Percentiles rank a stretch among this genome's conserved stretches.
Conservation (phyloP, 768 basidiomycete genomes). For the Auriscalpium orientale region DNA sequence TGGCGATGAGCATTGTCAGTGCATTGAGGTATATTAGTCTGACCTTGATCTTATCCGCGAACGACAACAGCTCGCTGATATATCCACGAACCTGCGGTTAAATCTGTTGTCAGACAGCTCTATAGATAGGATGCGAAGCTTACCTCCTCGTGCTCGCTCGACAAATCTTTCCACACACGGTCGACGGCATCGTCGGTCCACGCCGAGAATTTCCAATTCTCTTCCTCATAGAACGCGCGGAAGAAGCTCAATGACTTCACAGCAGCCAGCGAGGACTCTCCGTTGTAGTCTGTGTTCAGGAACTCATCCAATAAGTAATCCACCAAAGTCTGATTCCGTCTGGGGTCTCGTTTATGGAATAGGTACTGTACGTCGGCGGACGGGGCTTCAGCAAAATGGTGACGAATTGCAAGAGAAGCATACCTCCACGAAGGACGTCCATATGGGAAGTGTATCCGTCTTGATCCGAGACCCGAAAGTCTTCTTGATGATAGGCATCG, state of each 20-base stretch:
- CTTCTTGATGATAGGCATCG: conserved; percentile 53
- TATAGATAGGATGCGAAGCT: conserved; percentile 14
- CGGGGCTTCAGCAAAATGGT: neutral
- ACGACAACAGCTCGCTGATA: conserved; percentile 67
- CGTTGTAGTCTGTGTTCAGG: conserved; percentile 63
- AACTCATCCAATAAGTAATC: conserved; percentile 65
- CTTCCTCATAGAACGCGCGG: conserved; percentile 62
- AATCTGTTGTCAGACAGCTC: neutral
- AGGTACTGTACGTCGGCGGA: conserved; percentile 43
- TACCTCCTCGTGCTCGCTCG: conserved; percentile 76
- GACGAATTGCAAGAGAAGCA: neutral
- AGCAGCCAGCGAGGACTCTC: conserved; percentile 77
- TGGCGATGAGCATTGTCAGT: conserved; percentile 2
- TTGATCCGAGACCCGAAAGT: conserved; percentile 69
- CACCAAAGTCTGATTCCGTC: conserved; percentile 72
- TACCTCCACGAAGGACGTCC: conserved; percentile 77
- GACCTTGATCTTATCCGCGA: conserved; percentile 68
- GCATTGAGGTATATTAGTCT: neutral
- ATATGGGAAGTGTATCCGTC: conserved; percentile 72
- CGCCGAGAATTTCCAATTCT: conserved; percentile 73
- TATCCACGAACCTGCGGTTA: conserved; percentile 55
- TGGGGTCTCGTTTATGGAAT: conserved; percentile 75
- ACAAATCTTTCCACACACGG: conserved; percentile 63
- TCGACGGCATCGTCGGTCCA: conserved; percentile 68
- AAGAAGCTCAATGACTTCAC: conserved; percentile 63